Percentiles rank a stretch among this genome's conserved stretches.
Evolutionary conservation across 495 filamentous ascomycete genomes (phyloP).

Genomic region (Lepraria neglecta): DNA sequence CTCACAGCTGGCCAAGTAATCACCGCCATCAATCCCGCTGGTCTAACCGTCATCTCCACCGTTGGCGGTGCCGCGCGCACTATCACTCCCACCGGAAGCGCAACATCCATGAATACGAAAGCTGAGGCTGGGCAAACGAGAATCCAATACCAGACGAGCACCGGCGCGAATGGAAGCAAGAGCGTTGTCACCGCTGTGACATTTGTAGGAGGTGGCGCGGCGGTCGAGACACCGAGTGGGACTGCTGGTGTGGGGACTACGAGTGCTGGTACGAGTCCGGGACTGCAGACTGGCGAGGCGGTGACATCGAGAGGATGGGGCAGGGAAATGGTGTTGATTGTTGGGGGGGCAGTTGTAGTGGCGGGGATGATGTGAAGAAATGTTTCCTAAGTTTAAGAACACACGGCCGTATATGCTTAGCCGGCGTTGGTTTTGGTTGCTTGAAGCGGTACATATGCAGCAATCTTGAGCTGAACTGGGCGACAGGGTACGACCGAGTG

Average conservation of each 20-base stretch:
- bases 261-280: conserved; percentile 27
- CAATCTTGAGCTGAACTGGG: no score
- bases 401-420: no score
- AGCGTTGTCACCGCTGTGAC: conserved; percentile 46
- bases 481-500: no score
- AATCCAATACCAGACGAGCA: conserved; percentile 45
- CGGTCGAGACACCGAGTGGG: conserved; percentile 25
- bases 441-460: no score
- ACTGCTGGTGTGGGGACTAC: conserved; percentile 20
- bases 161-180: conserved; percentile 63
- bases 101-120: conserved; percentile 28
- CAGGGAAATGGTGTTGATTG: conserved; percentile 41
- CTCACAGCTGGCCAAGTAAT: conserved; percentile 25
- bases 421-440: no score
- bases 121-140: conserved; percentile 29
- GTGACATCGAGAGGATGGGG: conserved; percentile 32
- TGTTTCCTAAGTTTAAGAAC: no score
- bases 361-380: conserved; percentile 29
- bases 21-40: conserved; percentile 25
- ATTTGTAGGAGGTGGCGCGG: conserved; percentile 35
- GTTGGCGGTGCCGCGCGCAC: conserved; percentile 27
- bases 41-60: conserved; percentile 25
- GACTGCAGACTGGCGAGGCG: conserved; percentile 42
- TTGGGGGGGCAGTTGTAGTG: conserved; percentile 32
- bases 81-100: conserved; percentile 28